Percentiles rank a stretch among this genome's conserved stretches.
Conservation (phyloP, 805 yeast genomes). For the Yamadazyma philogaea region DNA sequence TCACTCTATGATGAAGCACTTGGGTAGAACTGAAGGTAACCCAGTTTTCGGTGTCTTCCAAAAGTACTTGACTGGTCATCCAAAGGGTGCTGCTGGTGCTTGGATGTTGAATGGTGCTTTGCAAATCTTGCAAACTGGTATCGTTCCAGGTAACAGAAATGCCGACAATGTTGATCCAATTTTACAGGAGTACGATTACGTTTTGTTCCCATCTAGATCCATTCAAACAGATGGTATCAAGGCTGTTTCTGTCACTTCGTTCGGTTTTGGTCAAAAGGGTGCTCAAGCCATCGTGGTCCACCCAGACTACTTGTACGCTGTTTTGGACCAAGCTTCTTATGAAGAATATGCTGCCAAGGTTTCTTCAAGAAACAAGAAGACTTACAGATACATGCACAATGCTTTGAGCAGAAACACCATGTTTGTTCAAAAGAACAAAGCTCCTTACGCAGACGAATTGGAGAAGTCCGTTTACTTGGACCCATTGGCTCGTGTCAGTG, state of each 20-base stretch:
- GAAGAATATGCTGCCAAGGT: constrained; percentile 71
- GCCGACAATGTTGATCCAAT: constrained; percentile 92
- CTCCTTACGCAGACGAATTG: constrained; percentile 88
- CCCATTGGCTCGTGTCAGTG: constrained; percentile 80
- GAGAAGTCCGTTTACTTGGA: constrained; percentile 92
- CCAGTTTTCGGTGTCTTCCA: constrained; percentile 98
- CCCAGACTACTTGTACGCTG: constrained; percentile 89
- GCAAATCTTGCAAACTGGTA: constrained; percentile 86
- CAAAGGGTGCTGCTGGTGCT: constrained; percentile 99
- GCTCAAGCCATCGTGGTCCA: constrained; percentile 91
- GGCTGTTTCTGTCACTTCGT: constrained; percentile 95
- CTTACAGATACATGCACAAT: constrained; percentile 93
- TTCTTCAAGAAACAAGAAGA: constrained; percentile 74
- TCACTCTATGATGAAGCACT: constrained; percentile 87
- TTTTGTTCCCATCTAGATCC: constrained; percentile 90
- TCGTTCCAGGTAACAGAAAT: constrained; percentile 98
- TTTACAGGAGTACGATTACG: constrained; percentile 80
- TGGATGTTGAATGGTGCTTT: constrained; percentile 99
- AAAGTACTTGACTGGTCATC: constrained; percentile 98
- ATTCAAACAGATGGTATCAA: constrained; percentile 95
- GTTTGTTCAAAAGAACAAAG: constrained; percentile 88
- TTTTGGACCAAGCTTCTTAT: constrained; percentile 69
- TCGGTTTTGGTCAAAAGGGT: constrained; percentile 99
- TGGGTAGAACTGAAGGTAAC: constrained; percentile 97
- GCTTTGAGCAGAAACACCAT: constrained; percentile 87